Evolutionary conservation across 2,329 filamentous ascomycete species (phyloP), one percentile per base, ranked within the genome.

Genomic region (Orbilia blumenaviensis): DNA sequence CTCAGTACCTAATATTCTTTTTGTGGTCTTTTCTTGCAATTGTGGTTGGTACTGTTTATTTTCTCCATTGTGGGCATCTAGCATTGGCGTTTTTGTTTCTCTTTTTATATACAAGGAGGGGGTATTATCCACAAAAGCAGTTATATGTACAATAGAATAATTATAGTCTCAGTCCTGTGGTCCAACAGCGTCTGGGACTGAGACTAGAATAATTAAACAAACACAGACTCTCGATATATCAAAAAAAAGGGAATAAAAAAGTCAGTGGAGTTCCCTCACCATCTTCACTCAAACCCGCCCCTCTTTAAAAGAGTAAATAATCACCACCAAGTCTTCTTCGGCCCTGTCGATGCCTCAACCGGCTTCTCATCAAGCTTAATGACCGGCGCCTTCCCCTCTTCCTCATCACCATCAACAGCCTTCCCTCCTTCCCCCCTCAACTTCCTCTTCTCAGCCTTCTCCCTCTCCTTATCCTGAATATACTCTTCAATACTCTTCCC

Each of bases 131-230:
- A n/a, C n/a, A 69, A 76, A 69, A 56, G 56, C 3, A 29, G 21
- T n/a, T 66, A 60, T 76, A 76, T 76, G 72, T 76, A 69, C 72
- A 76, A 76, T 76, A 76, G 56, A 60, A 69, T 64, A 76, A 58
- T 63, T 56, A 54, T 56, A 62, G n/a, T n/a, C n/a, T n/a, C n/a
- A n/a, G n/a, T n/a, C n/a, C n/a, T n/a, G n/a, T n/a, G n/a, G n/a
- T n/a, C n/a, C n/a, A n/a, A n/a, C n/a, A n/a, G n/a, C n/a, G n/a
- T n/a, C n/a, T n/a, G n/a, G n/a, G n/a, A n/a, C n/a, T n/a, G n/a
- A n/a, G n/a, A n/a, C n/a, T n/a, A n/a, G n/a, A n/a, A n/a, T n/a
- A n/a, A n/a, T n/a, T n/a, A n/a, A n/a, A n/a, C n/a, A n/a, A n/a
- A n/a, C n/a, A n/a, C n/a, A 10, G 38, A 48, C 41, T 44, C 29